Conservation (phyloP, 164 flowering plant species). For the Annona cherimola region DNA sequence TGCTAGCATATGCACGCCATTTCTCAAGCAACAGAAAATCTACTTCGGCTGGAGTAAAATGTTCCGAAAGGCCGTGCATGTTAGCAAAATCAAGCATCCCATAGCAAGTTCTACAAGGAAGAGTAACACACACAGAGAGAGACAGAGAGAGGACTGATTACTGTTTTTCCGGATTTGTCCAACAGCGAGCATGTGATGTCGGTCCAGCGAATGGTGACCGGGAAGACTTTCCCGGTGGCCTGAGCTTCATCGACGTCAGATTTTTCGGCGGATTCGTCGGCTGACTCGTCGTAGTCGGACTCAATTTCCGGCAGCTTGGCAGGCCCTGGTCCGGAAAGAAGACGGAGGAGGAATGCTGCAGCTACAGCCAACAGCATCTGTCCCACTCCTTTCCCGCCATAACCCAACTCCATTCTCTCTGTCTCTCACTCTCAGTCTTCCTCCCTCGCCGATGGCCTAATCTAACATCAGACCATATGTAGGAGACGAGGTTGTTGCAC, state of each 20-base stretch:
- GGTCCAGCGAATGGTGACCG: conserved; percentile 75
- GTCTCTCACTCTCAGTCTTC: neutral
- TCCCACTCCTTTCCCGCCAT: conserved; percentile 67
- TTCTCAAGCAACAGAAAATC: neutral
- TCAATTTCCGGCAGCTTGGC: conserved; percentile 38
- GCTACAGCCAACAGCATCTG: conserved; percentile 72
- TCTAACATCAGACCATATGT: neutral
- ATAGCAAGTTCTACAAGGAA: neutral
- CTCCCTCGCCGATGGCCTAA: neutral
- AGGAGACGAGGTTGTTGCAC: neutral
- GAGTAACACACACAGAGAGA: neutral
- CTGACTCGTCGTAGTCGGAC: conserved; percentile 25
- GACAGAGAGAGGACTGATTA: conserved; percentile 21
- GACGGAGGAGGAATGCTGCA: conserved; percentile 72
- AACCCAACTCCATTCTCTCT: conserved; percentile 25
- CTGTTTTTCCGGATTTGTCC: conserved; percentile 70
- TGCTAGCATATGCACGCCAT: neutral
- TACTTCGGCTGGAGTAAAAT: neutral
- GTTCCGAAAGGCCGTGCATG: neutral
- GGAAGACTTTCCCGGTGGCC: conserved; percentile 40
- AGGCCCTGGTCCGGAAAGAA: conserved; percentile 69
- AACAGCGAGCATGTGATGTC: conserved; percentile 72
- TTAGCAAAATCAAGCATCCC: neutral
- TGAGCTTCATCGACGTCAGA: conserved; percentile 30
- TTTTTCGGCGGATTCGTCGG: conserved; percentile 14